A percentile compares a stretch with the other conserved stretches of the same genome.
These are phyloP conservation scores for Fusarium globosum DNA, from an alignment of 2,329 filamentous ascomycete species.

Conservation along the genomic window DNA sequence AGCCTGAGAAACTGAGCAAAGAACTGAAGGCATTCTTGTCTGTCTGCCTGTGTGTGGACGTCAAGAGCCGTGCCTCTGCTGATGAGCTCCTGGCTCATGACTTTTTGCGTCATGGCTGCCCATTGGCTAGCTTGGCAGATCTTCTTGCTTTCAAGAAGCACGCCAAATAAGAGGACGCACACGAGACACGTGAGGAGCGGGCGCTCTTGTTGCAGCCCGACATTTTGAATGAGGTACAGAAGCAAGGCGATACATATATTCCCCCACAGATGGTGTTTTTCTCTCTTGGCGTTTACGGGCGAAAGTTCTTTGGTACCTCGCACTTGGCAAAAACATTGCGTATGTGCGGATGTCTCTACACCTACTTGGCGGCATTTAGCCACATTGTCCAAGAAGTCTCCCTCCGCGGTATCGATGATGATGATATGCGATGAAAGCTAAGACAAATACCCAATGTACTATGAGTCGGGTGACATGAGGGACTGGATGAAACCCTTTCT, in stretches of 20 bases:
- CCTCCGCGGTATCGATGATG: slow-evolving; percentile 35
- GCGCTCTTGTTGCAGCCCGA: slow-evolving; percentile 31
- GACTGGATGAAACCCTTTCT: slow-evolving; percentile 24
- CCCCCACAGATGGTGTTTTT: slow-evolving; percentile 40
- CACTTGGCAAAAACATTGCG: slow-evolving; percentile 37
- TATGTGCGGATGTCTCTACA: slow-evolving; percentile 9
- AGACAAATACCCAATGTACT: slow-evolving; percentile 32
- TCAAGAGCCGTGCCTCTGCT: slow-evolving; percentile 92
- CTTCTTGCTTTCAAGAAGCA: slow-evolving; percentile 88
- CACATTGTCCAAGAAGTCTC: slow-evolving; percentile 23
- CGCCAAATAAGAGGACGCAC: slow-evolving; percentile 61
- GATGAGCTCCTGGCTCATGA: slow-evolving; percentile 91
- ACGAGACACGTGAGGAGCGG: slow-evolving; percentile 34
- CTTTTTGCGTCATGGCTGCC: slow-evolving; percentile 93
- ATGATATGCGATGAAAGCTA: slow-evolving; percentile 41
- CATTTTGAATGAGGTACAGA: slow-evolving; percentile 42
- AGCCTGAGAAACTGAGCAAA: slow-evolving; percentile 97
- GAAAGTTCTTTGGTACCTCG: slow-evolving; percentile 38
- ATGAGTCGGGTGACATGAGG: slow-evolving; percentile 16
- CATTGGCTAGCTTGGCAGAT: slow-evolving; percentile 83
- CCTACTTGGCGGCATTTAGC: slow-evolving; percentile 15
- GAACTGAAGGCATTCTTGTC: slow-evolving; percentile 97
- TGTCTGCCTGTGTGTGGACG: slow-evolving; percentile 95
- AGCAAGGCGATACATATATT: slow-evolving; percentile 45
- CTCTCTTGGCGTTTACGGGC: slow-evolving; percentile 45